phyloP scores from a whole-genome alignment of 164 flowering plant species.

The Nelumbo lutea region DNA sequence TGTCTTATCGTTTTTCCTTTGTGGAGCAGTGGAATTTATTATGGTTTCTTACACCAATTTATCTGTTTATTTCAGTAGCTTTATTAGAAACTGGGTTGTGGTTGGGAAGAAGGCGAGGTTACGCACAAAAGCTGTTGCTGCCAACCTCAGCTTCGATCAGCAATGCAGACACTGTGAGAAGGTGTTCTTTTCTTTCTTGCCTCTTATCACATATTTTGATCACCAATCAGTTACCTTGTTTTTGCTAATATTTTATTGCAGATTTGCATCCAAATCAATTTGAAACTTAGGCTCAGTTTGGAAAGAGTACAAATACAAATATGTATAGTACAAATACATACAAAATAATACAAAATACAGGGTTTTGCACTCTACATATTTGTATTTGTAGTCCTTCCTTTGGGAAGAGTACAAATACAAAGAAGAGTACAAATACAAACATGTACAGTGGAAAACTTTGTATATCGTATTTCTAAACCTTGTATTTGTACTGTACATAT shows the following conservation, averaged over 20 bases:
- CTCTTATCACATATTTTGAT: neutral
- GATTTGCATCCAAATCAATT: too few relatives aligned
- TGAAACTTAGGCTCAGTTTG: too few relatives aligned
- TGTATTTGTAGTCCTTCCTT: too few relatives aligned
- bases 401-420: too few relatives aligned
- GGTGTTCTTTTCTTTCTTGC: constrained; percentile 32
- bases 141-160: constrained; percentile 68
- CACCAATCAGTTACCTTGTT: neutral
- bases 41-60: constrained; percentile 12
- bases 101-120: constrained; percentile 60
- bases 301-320: too few relatives aligned
- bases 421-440: too few relatives aligned
- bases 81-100: constrained; percentile 69
- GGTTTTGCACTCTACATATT: too few relatives aligned
- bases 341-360: too few relatives aligned
- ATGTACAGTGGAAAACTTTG: too few relatives aligned
- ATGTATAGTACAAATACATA: too few relatives aligned
- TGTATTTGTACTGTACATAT: too few relatives aligned
- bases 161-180: constrained; percentile 94
- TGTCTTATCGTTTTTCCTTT: neutral
- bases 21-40: neutral
- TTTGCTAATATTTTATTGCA: neutral
- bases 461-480: too few relatives aligned
- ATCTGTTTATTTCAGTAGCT: constrained; percentile 49
- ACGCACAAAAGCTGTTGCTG: constrained; percentile 52